Conservation (phyloP, 176 grass and related monocot species). For the Puya raimondii region DNA sequence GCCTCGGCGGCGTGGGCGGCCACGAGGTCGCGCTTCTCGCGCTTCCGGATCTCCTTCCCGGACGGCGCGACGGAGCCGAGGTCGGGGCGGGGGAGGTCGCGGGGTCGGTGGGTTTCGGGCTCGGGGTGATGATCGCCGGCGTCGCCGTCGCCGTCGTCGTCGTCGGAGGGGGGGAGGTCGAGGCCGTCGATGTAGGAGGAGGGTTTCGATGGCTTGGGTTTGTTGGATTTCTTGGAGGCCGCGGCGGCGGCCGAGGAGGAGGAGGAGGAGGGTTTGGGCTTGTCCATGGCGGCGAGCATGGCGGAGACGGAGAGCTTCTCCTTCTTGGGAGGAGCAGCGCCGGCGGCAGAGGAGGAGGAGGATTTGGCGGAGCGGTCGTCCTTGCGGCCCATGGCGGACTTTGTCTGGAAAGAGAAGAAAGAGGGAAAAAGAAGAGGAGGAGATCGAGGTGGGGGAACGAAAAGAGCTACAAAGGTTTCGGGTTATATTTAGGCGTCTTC, state of each 20-base stretch:
- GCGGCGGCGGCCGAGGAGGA: neutral
- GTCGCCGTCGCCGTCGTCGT: conserved; percentile 46
- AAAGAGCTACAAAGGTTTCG: too few relatives aligned
- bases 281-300: conserved; percentile 91
- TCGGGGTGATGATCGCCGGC: conserved; percentile 15
- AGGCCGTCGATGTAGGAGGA: conserved; percentile 66
- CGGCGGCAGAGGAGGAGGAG: conserved; percentile 18
- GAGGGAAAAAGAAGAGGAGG: neutral
- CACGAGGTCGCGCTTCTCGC: conserved; percentile 61
- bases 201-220: conserved; percentile 30
- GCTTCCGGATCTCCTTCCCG: conserved; percentile 78
- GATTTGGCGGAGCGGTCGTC: conserved; percentile 26
- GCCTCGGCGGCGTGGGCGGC: conserved; percentile 42
- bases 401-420: neutral
- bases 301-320: conserved; percentile 70
- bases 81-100: conserved; percentile 22
- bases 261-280: conserved; percentile 11
- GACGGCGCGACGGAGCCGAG: conserved; percentile 33
- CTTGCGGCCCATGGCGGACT: conserved; percentile 54
- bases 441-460: neutral
- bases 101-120: conserved; percentile 24
- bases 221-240: conserved; percentile 17
- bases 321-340: conserved; percentile 30
- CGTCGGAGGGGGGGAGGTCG: conserved; percentile 75
- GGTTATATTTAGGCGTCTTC: too few relatives aligned